These are phyloP conservation scores for Panicum virgatum DNA, from an alignment of 202 grass and related monocot species.

Conservation along the genomic window DNA sequence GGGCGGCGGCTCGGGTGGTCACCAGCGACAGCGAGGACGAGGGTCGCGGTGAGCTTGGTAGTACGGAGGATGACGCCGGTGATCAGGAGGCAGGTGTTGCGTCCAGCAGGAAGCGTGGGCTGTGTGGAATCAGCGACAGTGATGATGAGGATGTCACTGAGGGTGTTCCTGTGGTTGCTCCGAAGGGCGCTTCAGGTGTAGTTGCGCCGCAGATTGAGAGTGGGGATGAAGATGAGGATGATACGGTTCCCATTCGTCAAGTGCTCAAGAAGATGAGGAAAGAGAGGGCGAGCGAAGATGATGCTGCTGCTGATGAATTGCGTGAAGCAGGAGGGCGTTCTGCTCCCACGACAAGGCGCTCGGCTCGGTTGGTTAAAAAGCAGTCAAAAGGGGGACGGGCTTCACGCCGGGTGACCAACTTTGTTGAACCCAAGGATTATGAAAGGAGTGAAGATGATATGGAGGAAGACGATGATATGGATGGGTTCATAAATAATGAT, in stretches of 20 bases:
- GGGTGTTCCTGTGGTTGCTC: background rate
- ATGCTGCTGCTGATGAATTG: background rate
- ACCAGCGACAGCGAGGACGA: constrained; percentile 42
- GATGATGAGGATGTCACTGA: constrained; percentile 21
- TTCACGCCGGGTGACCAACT: constrained; percentile 22
- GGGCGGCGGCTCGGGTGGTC: background rate
- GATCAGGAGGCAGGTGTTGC: background rate
- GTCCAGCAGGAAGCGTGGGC: constrained; percentile 29
- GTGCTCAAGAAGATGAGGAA: constrained; percentile 25
- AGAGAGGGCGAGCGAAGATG: background rate
- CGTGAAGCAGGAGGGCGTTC: constrained; percentile 15
- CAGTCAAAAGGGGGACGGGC: constrained; percentile 15
- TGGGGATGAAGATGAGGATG: constrained; percentile 19
- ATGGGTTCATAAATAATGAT: constrained; percentile 55
- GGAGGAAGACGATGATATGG: constrained; percentile 46
- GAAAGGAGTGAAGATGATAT: constrained; percentile 44
- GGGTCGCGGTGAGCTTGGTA: background rate
- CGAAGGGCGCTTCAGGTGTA: background rate
- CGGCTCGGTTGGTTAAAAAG: constrained; percentile 27
- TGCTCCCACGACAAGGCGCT: constrained; percentile 37
- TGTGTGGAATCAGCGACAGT: constrained; percentile 31
- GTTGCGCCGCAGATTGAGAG: constrained; percentile 27
- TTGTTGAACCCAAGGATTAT: constrained; percentile 43
- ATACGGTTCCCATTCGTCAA: constrained; percentile 46
- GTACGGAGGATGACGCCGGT: background rate